phyloP scores from a whole-genome alignment of 2,329 filamentous ascomycete genomes.

The Pseudogymnoascus sp. region DNA sequence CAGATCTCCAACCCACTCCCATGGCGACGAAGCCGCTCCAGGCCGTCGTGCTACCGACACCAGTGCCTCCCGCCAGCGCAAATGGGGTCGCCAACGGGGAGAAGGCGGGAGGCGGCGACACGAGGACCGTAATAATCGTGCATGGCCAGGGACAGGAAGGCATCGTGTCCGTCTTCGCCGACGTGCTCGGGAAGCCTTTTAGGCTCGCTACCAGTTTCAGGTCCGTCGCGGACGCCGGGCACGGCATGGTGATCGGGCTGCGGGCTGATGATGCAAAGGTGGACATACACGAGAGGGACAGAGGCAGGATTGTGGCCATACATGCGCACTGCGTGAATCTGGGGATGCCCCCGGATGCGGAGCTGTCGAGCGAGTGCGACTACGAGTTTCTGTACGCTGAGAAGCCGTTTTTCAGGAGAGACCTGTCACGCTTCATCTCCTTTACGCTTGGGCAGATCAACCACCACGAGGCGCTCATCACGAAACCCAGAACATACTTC shows the following conservation, averaged over 20 bases:
- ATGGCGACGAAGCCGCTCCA: constrained; percentile 39
- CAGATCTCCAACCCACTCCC: background rate
- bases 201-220: constrained; percentile 48
- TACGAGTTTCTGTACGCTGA: constrained; percentile 82
- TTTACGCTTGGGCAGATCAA: constrained; percentile 72
- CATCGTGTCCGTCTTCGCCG: constrained; percentile 67
- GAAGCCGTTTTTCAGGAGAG: constrained; percentile 61
- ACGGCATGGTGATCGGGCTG: constrained; percentile 61
- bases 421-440: constrained; percentile 70
- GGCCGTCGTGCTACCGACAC: constrained; percentile 37
- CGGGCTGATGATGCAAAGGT: constrained; percentile 45
- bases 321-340: constrained; percentile 69
- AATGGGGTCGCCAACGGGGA: constrained; percentile 28
- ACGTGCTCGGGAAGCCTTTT: constrained; percentile 68
- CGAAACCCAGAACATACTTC: constrained; percentile 71
- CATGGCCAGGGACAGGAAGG: constrained; percentile 64
- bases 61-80: constrained; percentile 34
- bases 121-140: constrained; percentile 55
- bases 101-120: constrained; percentile 37
- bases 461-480: constrained; percentile 67
- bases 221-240: constrained; percentile 44
- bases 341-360: constrained; percentile 58
- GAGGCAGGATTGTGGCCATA: constrained; percentile 55
- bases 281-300: constrained; percentile 50
- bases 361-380: constrained; percentile 61